Conservation (phyloP, 345 rosid species). For the Gossypium bickii region DNA sequence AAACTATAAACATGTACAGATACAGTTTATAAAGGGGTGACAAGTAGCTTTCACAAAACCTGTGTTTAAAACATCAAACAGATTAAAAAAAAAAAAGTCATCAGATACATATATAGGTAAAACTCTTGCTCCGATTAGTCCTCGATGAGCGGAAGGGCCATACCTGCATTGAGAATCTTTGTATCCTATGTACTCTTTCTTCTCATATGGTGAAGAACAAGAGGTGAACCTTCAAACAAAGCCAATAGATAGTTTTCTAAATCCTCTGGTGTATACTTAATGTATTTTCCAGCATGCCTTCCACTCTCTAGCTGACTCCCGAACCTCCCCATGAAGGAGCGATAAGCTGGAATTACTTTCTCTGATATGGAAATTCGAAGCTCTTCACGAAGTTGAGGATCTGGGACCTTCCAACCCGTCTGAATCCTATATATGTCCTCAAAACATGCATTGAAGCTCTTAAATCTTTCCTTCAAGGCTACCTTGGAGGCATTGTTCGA, state of each 20-base stretch:
- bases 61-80: conserved; percentile 45
- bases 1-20: conserved; percentile 52
- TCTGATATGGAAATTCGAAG: conserved; percentile 86
- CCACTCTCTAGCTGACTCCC: conserved; percentile 75
- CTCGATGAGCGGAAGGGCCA: conserved; percentile 19
- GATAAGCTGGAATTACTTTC: conserved; percentile 82
- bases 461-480: conserved; percentile 82
- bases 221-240: conserved; percentile 80
- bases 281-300: conserved; percentile 84
- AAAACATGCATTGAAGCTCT: conserved; percentile 35
- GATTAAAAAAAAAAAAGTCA: conserved; percentile 26
- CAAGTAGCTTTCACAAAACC: conserved; percentile 33
- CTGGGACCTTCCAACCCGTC: conserved; percentile 94
- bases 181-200: conserved; percentile 55
- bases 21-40: conserved; percentile 35
- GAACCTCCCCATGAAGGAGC: conserved; percentile 84
- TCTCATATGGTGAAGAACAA: conserved; percentile 75
- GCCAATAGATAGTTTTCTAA: conserved; percentile 71
- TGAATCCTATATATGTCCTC: conserved; percentile 86
- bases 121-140: conserved; percentile 25
- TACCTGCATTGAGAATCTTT: conserved; percentile 29
- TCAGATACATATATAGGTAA: conserved; percentile 30
- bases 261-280: conserved; percentile 90
- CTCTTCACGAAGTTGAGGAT: conserved; percentile 94
- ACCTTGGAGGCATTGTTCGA: conserved; percentile 67